These are phyloP conservation scores for Stylonectria norvegica DNA, from an alignment of 2,329 filamentous ascomycete genomes.

Conservation along the genomic window DNA sequence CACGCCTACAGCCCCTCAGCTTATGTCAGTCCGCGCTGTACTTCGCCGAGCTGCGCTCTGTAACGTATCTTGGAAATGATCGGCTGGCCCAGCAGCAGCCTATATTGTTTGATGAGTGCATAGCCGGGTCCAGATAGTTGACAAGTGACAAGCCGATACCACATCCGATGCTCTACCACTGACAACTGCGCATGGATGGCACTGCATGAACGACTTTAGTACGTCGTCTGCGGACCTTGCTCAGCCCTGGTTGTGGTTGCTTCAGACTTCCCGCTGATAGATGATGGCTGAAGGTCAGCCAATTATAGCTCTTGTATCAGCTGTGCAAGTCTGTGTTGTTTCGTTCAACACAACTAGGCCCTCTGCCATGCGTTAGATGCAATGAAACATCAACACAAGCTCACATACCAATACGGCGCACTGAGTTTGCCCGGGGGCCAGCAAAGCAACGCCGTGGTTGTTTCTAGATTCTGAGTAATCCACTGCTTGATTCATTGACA, in stretches of 20 bases:
- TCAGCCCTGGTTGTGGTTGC: too few species aligned
- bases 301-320: too few species aligned
- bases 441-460: constrained; percentile 4
- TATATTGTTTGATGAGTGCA: not conserved
- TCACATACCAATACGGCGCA: not conserved
- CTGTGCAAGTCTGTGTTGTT: too few species aligned
- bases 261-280: too few species aligned
- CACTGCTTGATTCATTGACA: constrained; percentile 27
- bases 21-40: not conserved
- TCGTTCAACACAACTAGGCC: too few species aligned
- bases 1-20: not conserved
- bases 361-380: too few species aligned
- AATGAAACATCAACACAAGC: too few species aligned
- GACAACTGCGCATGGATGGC: not conserved
- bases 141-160: not conserved
- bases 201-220: not conserved
- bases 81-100: not conserved
- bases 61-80: not conserved
- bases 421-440: not conserved
- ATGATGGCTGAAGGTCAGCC: too few species aligned
- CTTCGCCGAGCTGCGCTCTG: not conserved
- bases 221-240: too few species aligned
- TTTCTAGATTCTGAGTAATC: constrained; percentile 16
- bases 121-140: not conserved
- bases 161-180: not conserved